Conservation (phyloP, 1,139 yeast species). For the Sugiyamaella novakii region DNA sequence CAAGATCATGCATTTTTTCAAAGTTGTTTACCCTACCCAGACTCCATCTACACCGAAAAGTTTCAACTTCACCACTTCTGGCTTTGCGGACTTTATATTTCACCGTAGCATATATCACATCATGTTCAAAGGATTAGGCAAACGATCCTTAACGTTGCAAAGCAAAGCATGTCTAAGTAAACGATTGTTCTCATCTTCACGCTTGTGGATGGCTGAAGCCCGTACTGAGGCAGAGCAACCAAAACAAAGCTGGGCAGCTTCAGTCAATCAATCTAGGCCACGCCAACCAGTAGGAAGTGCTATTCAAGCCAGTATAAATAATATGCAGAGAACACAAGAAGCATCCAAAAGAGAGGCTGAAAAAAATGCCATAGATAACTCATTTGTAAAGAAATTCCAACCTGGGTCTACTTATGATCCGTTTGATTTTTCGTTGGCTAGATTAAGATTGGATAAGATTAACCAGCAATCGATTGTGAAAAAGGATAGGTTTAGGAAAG, state of each 20-base stretch:
- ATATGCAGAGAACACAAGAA: slow-evolving; percentile 15
- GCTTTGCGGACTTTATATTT: background rate
- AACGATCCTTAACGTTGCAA: no score
- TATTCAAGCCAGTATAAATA: slow-evolving; percentile 16
- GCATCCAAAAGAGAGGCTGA: slow-evolving; percentile 12
- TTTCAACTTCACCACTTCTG: background rate
- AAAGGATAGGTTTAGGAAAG: slow-evolving; percentile 32
- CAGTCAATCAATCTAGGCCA: slow-evolving; percentile 17
- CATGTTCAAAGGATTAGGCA: slow-evolving; percentile 1
- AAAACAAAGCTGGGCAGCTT: slow-evolving; percentile 17
- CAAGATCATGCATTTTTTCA: no score
- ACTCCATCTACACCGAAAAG: no score
- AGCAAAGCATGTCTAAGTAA: background rate
- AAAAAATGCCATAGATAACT: slow-evolving; percentile 29
- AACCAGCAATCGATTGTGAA: slow-evolving; percentile 15
- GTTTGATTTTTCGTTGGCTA: slow-evolving; percentile 37
- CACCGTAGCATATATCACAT: background rate
- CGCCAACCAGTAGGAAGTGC: slow-evolving; percentile 16
- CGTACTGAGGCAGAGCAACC: slow-evolving; percentile 2
- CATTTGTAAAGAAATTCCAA: slow-evolving; percentile 33
- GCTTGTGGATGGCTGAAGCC: background rate
- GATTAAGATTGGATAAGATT: slow-evolving; percentile 29
- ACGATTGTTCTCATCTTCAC: background rate
- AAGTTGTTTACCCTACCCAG: no score
- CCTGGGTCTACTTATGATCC: slow-evolving; percentile 38